Percentiles rank a stretch among this genome's conserved stretches.
Conservation (phyloP, 345 rosid genomes). For the Barbarea vulgaris region DNA sequence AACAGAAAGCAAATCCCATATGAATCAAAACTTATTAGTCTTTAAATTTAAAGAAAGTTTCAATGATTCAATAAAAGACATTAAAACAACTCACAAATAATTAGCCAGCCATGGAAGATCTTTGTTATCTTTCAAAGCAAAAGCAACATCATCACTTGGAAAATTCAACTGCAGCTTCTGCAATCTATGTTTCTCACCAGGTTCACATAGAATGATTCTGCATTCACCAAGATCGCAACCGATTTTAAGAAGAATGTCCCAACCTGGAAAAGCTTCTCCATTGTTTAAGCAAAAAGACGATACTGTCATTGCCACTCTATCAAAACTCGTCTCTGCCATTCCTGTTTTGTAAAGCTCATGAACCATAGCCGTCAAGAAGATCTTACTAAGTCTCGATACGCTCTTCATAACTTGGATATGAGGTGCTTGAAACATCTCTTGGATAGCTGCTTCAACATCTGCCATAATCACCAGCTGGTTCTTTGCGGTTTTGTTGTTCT, state of each 20-base stretch:
- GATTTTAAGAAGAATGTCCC: slow-evolving; percentile 79
- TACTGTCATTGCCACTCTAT: slow-evolving; percentile 80
- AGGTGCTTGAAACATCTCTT: slow-evolving; percentile 98
- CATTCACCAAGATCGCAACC: slow-evolving; percentile 95
- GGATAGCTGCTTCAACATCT: slow-evolving; percentile 88
- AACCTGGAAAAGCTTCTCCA: slow-evolving; percentile 85
- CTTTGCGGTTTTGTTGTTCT: slow-evolving; percentile 52
- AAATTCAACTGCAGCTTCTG: slow-evolving; percentile 96
- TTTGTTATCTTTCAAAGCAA: slow-evolving; percentile 80
- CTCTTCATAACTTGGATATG: slow-evolving; percentile 93
- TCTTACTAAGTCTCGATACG: slow-evolving; percentile 69
- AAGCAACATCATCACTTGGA: slow-evolving; percentile 93
- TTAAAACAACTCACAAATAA: slow-evolving; percentile 55
- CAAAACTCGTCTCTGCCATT: slow-evolving; percentile 86
- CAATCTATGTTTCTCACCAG: slow-evolving; percentile 77
- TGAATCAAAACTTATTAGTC: slow-evolving; percentile 33
- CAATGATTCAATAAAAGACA: background rate
- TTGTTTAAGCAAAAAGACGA: slow-evolving; percentile 74
- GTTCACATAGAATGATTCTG: slow-evolving; percentile 79
- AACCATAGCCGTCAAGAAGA: slow-evolving; percentile 91
- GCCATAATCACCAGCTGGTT: slow-evolving; percentile 68
- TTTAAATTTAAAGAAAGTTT: slow-evolving; percentile 22
- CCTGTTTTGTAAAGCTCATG: slow-evolving; percentile 95
- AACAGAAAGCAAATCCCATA: background rate
- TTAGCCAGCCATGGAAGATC: slow-evolving; percentile 86